Conservation (phyloP, 805 yeast species). For the Schwanniomyces pseudopolymorphus region DNA sequence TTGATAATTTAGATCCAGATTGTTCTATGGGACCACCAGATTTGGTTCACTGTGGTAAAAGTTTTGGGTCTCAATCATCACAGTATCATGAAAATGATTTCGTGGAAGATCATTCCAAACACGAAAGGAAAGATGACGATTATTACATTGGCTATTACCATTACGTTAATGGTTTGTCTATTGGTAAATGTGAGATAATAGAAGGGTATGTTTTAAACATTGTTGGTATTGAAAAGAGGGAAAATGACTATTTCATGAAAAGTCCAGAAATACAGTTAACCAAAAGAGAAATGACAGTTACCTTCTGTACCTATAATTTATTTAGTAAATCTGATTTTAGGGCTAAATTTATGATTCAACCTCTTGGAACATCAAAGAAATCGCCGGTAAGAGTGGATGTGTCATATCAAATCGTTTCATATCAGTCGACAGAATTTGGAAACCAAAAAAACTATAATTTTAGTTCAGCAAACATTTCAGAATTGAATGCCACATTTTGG, state of each 20-base stretch:
- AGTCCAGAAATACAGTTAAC: constrained; percentile 4
- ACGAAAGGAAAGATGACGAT: constrained; percentile 27
- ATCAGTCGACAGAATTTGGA: constrained; percentile 3
- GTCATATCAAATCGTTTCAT: constrained; percentile 24
- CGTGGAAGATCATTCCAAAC: constrained; percentile 6
- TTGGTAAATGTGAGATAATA: constrained; percentile 18
- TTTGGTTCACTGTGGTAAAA: constrained; percentile 37
- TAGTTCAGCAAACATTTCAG: constrained; percentile 16
- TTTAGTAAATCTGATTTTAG: constrained; percentile 75
- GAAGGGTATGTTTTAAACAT: constrained; percentile 27
- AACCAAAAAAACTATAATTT: constrained; percentile 14
- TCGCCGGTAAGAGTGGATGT: constrained; percentile 26
- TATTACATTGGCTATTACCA: constrained; percentile 42
- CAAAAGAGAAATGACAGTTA: constrained; percentile 35
- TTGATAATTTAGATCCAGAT: constrained; percentile 13
- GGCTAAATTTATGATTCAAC: constrained; percentile 49
- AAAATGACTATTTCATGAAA: constrained; percentile 16
- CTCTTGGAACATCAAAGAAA: constrained; percentile 13
- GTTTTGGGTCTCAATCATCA: constrained; percentile 29
- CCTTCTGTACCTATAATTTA: constrained; percentile 71
- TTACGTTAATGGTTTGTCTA: constrained; percentile 34
- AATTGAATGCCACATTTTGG: constrained; percentile 42
- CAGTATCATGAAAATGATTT: constrained; percentile 29
- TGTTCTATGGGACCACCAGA: constrained; percentile 35
- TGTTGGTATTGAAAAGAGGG: constrained; percentile 23